Evolutionary conservation across 495 filamentous ascomycete species (phyloP).

Genomic region (Pseudotulostoma volvatum): DNA sequence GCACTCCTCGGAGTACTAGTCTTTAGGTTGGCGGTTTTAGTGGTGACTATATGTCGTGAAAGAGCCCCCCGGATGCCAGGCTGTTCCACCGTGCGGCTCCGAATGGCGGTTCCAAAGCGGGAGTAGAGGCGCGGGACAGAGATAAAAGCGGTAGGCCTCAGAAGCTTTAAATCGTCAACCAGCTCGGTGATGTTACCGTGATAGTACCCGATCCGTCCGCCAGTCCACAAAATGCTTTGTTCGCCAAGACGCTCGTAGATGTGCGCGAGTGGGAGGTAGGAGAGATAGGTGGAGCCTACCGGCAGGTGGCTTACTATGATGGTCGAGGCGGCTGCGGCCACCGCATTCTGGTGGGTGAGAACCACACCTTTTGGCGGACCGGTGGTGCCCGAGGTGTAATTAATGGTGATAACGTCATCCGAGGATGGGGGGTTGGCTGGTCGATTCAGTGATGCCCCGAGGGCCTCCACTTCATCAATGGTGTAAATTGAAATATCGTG

Average conservation of each 20-base stretch:
- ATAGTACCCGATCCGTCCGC: constrained; percentile 77
- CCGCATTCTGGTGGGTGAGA: constrained; percentile 65
- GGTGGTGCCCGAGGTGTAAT: constrained; percentile 95
- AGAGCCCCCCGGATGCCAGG: constrained; percentile 69
- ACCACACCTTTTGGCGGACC: constrained; percentile 89
- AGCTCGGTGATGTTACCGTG: constrained; percentile 79
- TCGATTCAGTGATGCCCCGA: constrained; percentile 52
- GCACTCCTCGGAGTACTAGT: constrained; percentile 49
- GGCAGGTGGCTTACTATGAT: constrained; percentile 34
- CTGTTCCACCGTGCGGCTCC: constrained; percentile 57
- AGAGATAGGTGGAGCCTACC: constrained; percentile 46
- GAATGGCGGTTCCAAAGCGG: constrained; percentile 70
- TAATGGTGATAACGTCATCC: constrained; percentile 78
- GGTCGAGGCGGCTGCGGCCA: constrained; percentile 49
- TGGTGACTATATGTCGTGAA: constrained; percentile 59
- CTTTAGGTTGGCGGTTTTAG: constrained; percentile 66
- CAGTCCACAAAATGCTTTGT: constrained; percentile 55
- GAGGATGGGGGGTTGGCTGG: constrained; percentile 51
- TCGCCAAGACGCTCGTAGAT: constrained; percentile 81
- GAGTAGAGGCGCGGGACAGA: constrained; percentile 89
- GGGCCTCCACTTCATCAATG: constrained; percentile 58
- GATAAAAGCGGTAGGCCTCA: constrained; percentile 68
- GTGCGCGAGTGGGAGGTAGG: constrained; percentile 88
- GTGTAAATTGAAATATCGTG: constrained; percentile 61
- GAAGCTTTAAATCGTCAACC: constrained; percentile 77